Evolutionary conservation across 2,329 filamentous ascomycete species (phyloP).

Genomic region (Lecanicillium sp.): DNA sequence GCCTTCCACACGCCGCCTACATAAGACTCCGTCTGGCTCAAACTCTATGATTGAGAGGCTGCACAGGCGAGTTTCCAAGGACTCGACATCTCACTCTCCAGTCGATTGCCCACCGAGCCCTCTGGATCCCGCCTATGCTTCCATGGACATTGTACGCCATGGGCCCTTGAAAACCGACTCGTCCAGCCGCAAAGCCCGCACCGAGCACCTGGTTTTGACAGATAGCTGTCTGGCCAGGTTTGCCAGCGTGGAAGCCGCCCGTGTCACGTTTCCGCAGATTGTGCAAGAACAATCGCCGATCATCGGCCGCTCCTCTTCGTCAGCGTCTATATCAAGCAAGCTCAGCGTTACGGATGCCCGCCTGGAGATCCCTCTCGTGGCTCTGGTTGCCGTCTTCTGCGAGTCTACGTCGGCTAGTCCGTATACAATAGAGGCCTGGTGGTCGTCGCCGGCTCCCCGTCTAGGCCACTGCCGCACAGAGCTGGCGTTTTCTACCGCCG

Average conservation of each 20-base stretch:
- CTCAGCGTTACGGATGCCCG: conserved; percentile 27
- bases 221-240: conserved; percentile 42
- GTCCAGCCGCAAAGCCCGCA: conserved; percentile 38
- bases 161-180: conserved; percentile 41
- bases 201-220: conserved; percentile 44
- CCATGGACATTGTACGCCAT: conserved; percentile 34
- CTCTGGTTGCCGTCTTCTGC: conserved; percentile 43
- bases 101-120: conserved; percentile 20
- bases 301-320: conserved; percentile 15
- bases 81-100: conserved; percentile 22
- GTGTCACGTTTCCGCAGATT: conserved; percentile 38
- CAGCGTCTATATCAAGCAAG: conserved; percentile 18
- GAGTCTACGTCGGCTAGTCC: conserved; percentile 40
- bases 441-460: conserved; percentile 36
- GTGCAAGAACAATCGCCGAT: conserved; percentile 16
- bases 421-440: conserved; percentile 49
- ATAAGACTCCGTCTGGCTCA: conserved; percentile 29
- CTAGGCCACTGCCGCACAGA: conserved; percentile 38
- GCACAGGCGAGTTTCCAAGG: conserved; percentile 31
- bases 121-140: conserved; percentile 22
- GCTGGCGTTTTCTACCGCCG: conserved; percentile 39
- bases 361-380: conserved; percentile 39
- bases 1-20: conserved; percentile 23
- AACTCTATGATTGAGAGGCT: conserved; percentile 33
- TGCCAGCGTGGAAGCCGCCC: conserved; percentile 37